A percentile compares a stretch with the other conserved stretches of the same genome.
Evolutionary conservation across 2,329 filamentous ascomycete genomes (phyloP).

Genomic region (Aspergillus sp.): DNA sequence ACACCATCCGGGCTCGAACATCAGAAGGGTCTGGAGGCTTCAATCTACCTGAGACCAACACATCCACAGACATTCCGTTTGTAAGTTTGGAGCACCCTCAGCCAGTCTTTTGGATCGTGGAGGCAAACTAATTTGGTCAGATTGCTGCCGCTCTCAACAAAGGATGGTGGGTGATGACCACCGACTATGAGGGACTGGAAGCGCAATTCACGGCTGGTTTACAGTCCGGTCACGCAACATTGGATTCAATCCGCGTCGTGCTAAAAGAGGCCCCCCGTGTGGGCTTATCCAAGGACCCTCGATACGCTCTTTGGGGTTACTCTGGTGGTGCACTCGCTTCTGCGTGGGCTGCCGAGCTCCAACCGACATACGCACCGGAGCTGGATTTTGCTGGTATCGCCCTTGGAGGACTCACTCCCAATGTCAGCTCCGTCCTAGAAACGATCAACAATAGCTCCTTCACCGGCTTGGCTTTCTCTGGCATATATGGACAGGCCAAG

Average conservation of each 20-base stretch:
- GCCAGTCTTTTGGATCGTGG: slow-evolving; percentile 31
- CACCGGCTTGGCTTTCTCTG: slow-evolving; percentile 23
- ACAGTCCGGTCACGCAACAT: slow-evolving; percentile 42
- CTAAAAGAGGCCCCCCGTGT: slow-evolving; percentile 28
- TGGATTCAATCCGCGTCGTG: slow-evolving; percentile 44
- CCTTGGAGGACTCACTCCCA: slow-evolving; percentile 29
- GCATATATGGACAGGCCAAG: slow-evolving; percentile 19
- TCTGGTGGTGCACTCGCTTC: slow-evolving; percentile 15
- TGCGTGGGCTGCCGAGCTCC: slow-evolving; percentile 15
- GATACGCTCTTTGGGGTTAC: slow-evolving; percentile 19
- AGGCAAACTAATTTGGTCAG: not conserved
- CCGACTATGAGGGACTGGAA: slow-evolving; percentile 47
- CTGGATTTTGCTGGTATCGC: slow-evolving; percentile 26
- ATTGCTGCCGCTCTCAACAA: slow-evolving; percentile 32
- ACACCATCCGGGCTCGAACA: slow-evolving; percentile 12
- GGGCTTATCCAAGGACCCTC: slow-evolving; percentile 10
- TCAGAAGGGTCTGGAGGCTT: not conserved
- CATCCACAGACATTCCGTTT: slow-evolving; percentile 3
- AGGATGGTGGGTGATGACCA: slow-evolving; percentile 48
- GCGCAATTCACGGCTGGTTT: slow-evolving; percentile 43
- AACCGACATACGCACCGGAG: slow-evolving; percentile 16
- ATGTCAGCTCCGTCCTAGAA: slow-evolving; percentile 21
- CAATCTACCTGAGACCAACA: slow-evolving; percentile 22
- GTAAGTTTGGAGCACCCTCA: not conserved
- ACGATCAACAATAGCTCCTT: slow-evolving; percentile 22